These are phyloP conservation scores for Hyaloscypha finlandica DNA, from an alignment of 495 filamentous ascomycete genomes.

Conservation along the genomic window DNA sequence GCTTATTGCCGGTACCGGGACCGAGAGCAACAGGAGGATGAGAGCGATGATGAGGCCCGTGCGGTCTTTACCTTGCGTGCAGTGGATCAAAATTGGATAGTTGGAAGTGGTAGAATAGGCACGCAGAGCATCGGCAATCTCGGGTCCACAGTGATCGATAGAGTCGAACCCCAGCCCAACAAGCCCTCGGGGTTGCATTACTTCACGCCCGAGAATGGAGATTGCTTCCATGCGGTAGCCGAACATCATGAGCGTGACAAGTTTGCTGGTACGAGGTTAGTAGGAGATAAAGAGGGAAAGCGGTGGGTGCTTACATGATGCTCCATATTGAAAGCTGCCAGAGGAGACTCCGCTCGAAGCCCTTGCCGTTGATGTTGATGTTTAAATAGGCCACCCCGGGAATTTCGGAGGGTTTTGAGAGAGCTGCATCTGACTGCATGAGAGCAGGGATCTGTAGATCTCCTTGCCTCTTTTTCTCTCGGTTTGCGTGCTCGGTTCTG, in stretches of 20 bases:
- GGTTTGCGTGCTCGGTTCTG: slow-evolving; percentile 73
- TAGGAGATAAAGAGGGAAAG: slow-evolving; percentile 59
- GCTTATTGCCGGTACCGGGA: slow-evolving; percentile 56
- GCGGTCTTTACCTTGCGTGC: slow-evolving; percentile 87
- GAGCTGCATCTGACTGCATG: slow-evolving; percentile 42
- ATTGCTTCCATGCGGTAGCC: slow-evolving; percentile 71
- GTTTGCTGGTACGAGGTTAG: slow-evolving; percentile 63
- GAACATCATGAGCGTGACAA: slow-evolving; percentile 58
- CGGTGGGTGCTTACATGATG: slow-evolving; percentile 45
- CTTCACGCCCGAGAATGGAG: slow-evolving; percentile 62
- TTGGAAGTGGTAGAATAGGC: slow-evolving; percentile 43
- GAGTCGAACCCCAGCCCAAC: slow-evolving; percentile 65
- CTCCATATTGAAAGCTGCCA: slow-evolving; percentile 67
- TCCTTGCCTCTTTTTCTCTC: slow-evolving; percentile 61
- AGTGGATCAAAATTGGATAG: slow-evolving; percentile 72
- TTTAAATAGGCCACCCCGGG: slow-evolving; percentile 58
- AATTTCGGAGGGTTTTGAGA: slow-evolving; percentile 54
- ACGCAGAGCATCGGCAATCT: slow-evolving; percentile 53
- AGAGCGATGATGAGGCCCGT: slow-evolving; percentile 75
- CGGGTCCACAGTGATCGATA: slow-evolving; percentile 59
- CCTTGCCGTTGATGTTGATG: slow-evolving; percentile 72
- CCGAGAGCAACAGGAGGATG: slow-evolving; percentile 56
- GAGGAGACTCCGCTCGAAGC: slow-evolving; percentile 68
- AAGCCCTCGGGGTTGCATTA: slow-evolving; percentile 69
- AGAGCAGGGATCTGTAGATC: slow-evolving; percentile 41